Base-by-base conservation (phyloP, 345 rosid species). In the Barbarea vulgaris region DNA sequence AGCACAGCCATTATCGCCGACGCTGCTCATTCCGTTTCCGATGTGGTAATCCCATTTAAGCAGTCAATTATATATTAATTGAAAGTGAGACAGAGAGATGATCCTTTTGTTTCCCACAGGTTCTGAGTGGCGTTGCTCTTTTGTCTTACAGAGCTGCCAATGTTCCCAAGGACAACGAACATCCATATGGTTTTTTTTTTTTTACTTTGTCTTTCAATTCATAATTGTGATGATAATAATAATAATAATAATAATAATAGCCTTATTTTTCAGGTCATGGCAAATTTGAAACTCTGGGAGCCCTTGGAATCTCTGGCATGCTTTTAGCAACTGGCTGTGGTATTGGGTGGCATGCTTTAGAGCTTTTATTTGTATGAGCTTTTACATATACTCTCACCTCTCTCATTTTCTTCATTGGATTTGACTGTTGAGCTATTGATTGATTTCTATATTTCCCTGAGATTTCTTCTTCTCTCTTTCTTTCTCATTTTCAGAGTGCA, bases 281-380 rank as follows among this genome's bases (percentile, higher is more conserved):
- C 24, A 91, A 91, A 69, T 94, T 94, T 42, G 98, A 94, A 82
- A 85, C 94, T 56, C 84, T 91, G 8, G 98, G 97, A 79, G 95
- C 98, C 33, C 93, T 91, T 69, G 96, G 89, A 52, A 94, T 91
- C 81, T 91, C 98, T 65, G 83, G 81, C 83, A 90, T 94, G 97
- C 97, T 91, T 82, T 77, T 91, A 79, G 96, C 88, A 6, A 90
- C 98, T 65, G 88, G 95, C 70, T 87, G 90, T 51, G 95, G 97
- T 78, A 86, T 94, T 83, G 91, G 86, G 7, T 94, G 90, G 93
- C 98, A 90, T 88, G 89, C 98, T 71, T 31, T 83, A 10, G 82
- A 91, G 41, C 77, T 94, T 84, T 77, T 91, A 63, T 48, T 61
- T 72, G 97, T 94, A 87, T 64, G 81, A 52, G 0, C 7, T 34